Conservation (phyloP, 208 protist genomes). For the Leishmania lainsoni region DNA sequence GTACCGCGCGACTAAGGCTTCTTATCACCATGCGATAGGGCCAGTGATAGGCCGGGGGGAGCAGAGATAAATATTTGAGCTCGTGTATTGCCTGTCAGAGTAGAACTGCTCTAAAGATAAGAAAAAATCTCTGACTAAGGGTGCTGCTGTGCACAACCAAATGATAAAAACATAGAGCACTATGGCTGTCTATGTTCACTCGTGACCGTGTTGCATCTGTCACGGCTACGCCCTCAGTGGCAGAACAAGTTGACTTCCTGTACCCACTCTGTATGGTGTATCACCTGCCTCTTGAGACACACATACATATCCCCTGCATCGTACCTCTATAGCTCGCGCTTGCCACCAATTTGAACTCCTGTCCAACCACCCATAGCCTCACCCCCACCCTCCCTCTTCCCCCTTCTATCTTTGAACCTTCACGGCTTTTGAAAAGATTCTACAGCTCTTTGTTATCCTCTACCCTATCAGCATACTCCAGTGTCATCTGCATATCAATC, state of each 20-base stretch:
- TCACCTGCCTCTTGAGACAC: neutral
- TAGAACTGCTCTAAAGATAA: neutral
- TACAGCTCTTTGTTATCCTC: neutral
- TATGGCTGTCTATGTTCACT: neutral
- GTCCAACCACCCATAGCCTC: neutral
- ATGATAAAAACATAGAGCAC: neutral
- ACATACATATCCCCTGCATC: neutral
- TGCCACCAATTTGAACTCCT: neutral
- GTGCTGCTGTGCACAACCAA: neutral
- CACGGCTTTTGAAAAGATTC: neutral
- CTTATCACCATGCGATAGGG: neutral
- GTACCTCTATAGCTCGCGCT: neutral
- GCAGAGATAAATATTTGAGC: neutral
- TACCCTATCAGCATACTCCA: neutral
- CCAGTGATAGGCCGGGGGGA: neutral
- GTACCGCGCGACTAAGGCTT: neutral
- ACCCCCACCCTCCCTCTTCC: neutral
- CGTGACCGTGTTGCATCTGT: neutral
- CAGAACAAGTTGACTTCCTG: neutral
- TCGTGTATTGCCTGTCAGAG: neutral
- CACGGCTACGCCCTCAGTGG: neutral
- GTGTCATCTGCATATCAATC: constrained; percentile 15
- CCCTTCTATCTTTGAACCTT: neutral
- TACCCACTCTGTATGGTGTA: neutral
- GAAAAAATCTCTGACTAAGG: neutral